phyloP scores from a whole-genome alignment of 805 yeast genomes.

The Scheffersomyces lignosus region DNA sequence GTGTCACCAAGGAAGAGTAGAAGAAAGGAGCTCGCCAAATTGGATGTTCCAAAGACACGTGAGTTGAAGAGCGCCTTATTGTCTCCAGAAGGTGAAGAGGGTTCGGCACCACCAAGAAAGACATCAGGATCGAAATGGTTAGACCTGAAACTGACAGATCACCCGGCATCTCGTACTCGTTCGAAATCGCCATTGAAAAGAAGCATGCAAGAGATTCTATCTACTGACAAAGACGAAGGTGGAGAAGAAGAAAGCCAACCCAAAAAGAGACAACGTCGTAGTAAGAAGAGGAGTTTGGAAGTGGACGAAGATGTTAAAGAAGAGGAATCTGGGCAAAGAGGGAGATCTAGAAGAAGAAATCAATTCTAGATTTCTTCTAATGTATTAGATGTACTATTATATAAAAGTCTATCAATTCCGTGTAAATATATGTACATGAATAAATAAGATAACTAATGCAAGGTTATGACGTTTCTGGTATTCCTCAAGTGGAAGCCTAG shows the following conservation, averaged over 20 bases:
- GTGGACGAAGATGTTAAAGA: neutral
- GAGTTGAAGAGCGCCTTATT: neutral
- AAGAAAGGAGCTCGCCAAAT: too few relatives aligned
- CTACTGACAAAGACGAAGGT: too few relatives aligned
- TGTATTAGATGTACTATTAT: neutral
- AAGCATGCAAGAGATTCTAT: conserved; percentile 19
- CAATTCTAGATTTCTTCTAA: neutral
- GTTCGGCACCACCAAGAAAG: conserved; percentile 6
- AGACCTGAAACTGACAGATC: conserved; percentile 12
- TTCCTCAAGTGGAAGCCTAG: too few relatives aligned
- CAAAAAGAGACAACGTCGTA: neutral
- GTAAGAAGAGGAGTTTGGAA: conserved; percentile 4
- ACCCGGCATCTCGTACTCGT: conserved; percentile 32
- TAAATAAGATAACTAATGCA: conserved; percentile 1
- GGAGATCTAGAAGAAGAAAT: conserved; percentile 7
- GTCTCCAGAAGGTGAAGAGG: too few relatives aligned
- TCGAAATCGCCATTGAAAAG: conserved; percentile 36
- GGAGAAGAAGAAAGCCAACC: conserved; percentile 7
- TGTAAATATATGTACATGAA: conserved; percentile 1
- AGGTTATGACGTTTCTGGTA: conserved; percentile 5
- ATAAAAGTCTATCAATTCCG: neutral
- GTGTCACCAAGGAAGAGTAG: conserved; percentile 4
- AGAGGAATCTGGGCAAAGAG: neutral
- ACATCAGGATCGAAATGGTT: conserved; percentile 8
- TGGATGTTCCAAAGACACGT: conserved; percentile 4